Evolutionary conservation across 1,139 yeast species (phyloP), one percentile per base, ranked within the genome.

Genomic region (Pichia sp.): DNA sequence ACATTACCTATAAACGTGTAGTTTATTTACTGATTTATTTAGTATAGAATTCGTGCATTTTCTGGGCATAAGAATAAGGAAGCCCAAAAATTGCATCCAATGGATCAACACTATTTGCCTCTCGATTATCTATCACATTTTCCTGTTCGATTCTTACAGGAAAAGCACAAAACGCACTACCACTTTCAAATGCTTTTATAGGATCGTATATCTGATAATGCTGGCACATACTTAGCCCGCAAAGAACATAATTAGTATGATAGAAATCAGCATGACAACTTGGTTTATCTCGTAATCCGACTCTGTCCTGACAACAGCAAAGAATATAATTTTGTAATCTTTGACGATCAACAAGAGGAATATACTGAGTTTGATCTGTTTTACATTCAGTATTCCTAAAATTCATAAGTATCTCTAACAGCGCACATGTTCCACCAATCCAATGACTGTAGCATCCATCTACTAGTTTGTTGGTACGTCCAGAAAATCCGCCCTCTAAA

Each of bases 371-470:
- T 20, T 29, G 21, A 11, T 18, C 7, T 10, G n/a, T 9, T 20
- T 29, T 15, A 11, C 14, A 6, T 10, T 15, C n/a, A 9, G 10
- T 20, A 20, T 59, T 41, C 24, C 44, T 33, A 2, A 39, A 37
- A 3, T 54, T 54, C 2, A 69, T 52, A 0, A 80, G 59, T 1
- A 72, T 64, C 46, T 85, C 91, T 10, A 87, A 53, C 31, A 89
- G 62, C 0, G 86, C 78, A 50, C 74, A 69, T 34, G 80, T 57
- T 0, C 87, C 94, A 1, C 98, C 98, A 2, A 89, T 81, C 98
- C 98, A 91, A 60, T 84, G 93, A 55, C 89, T 78, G 60, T 93
- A 93, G 61, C 99, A 93, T 0, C 95, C 96, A 61, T 93, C 99
- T 1, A 91, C 97, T 32, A 93, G 69, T 61, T 93, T 93, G 59